Conservation (phyloP, 1,284 basidiomycete genomes). For the Lentinula novae-zelandiae region DNA sequence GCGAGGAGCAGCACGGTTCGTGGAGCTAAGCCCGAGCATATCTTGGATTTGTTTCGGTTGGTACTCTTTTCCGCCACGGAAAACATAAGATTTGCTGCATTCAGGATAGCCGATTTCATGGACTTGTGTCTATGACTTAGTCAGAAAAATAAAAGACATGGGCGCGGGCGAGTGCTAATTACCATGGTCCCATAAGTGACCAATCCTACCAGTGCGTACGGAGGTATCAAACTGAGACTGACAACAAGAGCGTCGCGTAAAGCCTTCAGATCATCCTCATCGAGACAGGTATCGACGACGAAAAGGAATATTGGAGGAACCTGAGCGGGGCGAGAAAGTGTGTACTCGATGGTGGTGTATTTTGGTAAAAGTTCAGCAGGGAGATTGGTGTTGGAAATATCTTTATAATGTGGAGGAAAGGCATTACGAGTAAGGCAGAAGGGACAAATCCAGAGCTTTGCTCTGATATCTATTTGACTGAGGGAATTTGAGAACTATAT, state of each 20-base stretch:
- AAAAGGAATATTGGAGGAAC: slow-evolving; percentile 97
- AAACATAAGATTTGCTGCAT: slow-evolving; percentile 98
- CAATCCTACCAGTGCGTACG: slow-evolving; percentile 91
- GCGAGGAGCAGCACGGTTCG: slow-evolving; percentile 75
- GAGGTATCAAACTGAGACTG: slow-evolving; percentile 89
- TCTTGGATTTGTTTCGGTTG: slow-evolving; percentile 96
- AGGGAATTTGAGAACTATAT: slow-evolving; percentile 13
- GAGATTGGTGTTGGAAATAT: slow-evolving; percentile 95
- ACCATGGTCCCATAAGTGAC: slow-evolving; percentile 98
- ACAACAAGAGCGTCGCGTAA: slow-evolving; percentile 91
- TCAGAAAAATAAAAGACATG: not conserved
- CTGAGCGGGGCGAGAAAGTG: slow-evolving; percentile 85
- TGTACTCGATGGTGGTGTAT: slow-evolving; percentile 99
- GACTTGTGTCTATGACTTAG: slow-evolving; percentile 77
- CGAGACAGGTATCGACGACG: slow-evolving; percentile 96
- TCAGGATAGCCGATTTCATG: slow-evolving; percentile 97
- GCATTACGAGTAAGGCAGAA: slow-evolving; percentile 97
- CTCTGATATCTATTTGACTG: slow-evolving; percentile 97
- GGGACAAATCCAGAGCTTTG: slow-evolving; percentile 99
- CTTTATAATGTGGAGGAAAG: slow-evolving; percentile 99
- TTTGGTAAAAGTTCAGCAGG: slow-evolving; percentile 95
- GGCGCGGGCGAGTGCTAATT: slow-evolving; percentile 20
- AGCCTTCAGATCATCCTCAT: slow-evolving; percentile 95
- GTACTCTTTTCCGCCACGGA: slow-evolving; percentile 99
- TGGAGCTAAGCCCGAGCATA: slow-evolving; percentile 89